These are phyloP conservation scores for Closterium sp. DNA, from an alignment of 139 green algal species.

Conservation along the genomic window DNA sequence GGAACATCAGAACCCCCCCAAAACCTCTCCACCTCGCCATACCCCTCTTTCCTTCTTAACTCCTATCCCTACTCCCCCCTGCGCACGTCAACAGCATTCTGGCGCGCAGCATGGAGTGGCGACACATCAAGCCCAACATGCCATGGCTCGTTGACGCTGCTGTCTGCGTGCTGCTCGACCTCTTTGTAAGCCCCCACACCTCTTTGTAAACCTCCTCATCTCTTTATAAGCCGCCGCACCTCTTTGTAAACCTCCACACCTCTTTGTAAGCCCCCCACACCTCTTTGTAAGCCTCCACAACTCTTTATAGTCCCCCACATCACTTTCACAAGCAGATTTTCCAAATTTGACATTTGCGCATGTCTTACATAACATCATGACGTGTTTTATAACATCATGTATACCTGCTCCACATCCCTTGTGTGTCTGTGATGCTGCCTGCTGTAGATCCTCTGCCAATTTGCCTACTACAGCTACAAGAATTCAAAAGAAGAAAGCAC, in stretches of 20 bases:
- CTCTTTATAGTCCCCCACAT: not conserved
- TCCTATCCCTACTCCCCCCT: no score
- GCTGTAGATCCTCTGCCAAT: not conserved
- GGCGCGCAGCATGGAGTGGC: not conserved
- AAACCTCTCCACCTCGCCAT: no score
- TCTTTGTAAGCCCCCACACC: conserved; percentile 6
- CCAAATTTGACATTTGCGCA: no score
- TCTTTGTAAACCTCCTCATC: not conserved
- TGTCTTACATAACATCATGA: not conserved
- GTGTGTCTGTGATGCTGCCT: not conserved
- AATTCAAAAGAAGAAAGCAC: not conserved
- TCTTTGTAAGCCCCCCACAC: not conserved
- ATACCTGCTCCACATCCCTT: no score
- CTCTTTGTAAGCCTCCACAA: not conserved
- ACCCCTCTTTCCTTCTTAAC: not conserved
- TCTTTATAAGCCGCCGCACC: not conserved
- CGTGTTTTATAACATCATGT: no score
- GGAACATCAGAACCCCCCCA: no score
- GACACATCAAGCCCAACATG: conserved; percentile 6
- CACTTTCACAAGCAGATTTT: not conserved
- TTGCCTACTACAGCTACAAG: conserved; percentile 10
- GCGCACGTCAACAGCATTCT: conserved; percentile 1
- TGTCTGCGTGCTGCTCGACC: conserved; percentile 23
- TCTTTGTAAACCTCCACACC: not conserved
- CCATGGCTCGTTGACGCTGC: conserved; percentile 24